Evolutionary conservation across 2,329 filamentous ascomycete genomes (phyloP).

Genomic region (Saccharata proteae): DNA sequence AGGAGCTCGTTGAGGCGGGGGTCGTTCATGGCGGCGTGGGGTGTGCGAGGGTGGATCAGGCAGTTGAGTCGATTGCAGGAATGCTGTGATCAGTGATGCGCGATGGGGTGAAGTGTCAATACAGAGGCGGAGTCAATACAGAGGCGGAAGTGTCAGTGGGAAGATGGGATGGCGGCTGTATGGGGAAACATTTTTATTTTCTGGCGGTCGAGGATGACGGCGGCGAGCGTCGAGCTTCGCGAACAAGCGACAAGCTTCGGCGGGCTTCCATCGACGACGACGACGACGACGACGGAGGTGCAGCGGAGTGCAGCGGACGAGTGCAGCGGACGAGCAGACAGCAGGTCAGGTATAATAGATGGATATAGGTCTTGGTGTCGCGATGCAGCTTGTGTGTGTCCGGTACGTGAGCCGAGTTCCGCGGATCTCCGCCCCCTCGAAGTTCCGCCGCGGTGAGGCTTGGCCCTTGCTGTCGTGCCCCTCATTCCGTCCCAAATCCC

Average conservation of each 20-base stretch:
- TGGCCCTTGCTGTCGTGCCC: too few species aligned
- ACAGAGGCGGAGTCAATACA: background rate
- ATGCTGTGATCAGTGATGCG: constrained; percentile 3
- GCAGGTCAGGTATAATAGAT: too few species aligned
- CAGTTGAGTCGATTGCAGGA: background rate
- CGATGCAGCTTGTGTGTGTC: too few species aligned
- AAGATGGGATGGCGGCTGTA: constrained; percentile 2
- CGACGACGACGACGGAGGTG: background rate
- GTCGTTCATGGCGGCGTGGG: constrained; percentile 34
- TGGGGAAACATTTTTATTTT: constrained; percentile 6
- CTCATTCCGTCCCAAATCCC: too few species aligned
- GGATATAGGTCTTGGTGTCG: too few species aligned
- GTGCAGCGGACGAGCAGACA: too few species aligned
- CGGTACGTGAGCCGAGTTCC: too few species aligned
- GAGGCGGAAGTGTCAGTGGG: background rate
- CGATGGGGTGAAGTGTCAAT: background rate
- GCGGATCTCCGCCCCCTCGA: too few species aligned
- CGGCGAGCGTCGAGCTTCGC: constrained; percentile 1
- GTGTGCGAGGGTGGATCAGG: background rate
- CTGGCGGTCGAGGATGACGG: constrained; percentile 9
- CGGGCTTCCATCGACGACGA: constrained; percentile 13
- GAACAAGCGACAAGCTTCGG: constrained; percentile 10
- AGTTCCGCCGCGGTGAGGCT: too few species aligned
- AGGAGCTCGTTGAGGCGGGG: constrained; percentile 64
- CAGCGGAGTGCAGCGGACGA: too few species aligned